phyloP scores from a whole-genome alignment of 257 asterid species.

The Salvia miltiorrhiza region DNA sequence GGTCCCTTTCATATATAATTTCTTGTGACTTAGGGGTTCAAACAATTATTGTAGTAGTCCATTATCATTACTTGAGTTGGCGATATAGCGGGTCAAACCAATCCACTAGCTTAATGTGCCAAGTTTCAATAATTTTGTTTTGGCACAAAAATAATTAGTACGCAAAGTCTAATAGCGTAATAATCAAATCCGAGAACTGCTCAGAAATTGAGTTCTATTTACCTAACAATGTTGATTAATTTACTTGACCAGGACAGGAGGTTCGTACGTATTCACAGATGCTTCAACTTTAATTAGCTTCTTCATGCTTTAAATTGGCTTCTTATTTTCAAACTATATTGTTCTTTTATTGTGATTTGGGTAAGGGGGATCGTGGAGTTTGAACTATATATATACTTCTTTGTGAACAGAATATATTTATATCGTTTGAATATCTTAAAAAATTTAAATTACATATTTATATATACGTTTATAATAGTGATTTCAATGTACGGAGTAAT shows the following conservation, averaged over 20 bases:
- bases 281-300: no score
- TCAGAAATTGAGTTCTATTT: background rate
- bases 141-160: background rate
- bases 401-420: no score
- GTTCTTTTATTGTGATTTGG: no score
- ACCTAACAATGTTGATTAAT: background rate
- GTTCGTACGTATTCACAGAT: no score
- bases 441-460: no score
- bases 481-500: background rate
- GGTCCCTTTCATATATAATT: background rate
- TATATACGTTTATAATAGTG: background rate
- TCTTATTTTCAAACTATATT: no score
- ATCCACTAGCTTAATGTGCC: background rate
- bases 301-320: no score
- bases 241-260: background rate
- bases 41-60: background rate
- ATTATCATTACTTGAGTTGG: background rate
- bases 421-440: no score
- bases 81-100: background rate
- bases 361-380: no score
- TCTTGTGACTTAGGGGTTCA: background rate
- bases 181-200: no score
- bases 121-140: background rate
- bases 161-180: background rate
- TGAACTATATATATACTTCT: no score